phyloP scores from a whole-genome alignment of 176 grass and related monocot species.

The Triticum dicoccoides region DNA sequence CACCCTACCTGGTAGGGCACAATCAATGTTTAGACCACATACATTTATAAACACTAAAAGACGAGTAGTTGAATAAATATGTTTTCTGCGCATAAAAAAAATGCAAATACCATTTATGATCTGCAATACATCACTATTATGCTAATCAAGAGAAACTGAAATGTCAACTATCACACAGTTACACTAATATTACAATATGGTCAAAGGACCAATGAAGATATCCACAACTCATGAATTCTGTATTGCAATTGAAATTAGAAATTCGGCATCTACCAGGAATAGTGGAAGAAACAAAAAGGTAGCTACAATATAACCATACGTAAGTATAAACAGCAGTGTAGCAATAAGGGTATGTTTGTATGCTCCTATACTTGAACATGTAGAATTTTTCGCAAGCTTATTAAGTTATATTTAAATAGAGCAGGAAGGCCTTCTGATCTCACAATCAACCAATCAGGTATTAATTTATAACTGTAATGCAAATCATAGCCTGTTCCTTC shows the following conservation, averaged over 20 bases:
- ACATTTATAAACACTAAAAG: background rate
- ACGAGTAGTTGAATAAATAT: background rate
- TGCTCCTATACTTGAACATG: background rate
- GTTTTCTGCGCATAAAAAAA: background rate
- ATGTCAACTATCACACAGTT: background rate
- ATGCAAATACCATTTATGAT: background rate
- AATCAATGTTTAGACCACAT: background rate
- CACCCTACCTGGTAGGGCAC: background rate
- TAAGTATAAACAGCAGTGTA: background rate
- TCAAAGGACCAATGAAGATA: slow-evolving; percentile 3
- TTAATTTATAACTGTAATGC: background rate
- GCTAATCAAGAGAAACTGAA: slow-evolving; percentile 1
- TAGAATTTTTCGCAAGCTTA: background rate
- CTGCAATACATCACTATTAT: background rate
- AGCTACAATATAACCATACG: background rate
- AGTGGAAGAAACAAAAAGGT: background rate
- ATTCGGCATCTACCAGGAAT: background rate
- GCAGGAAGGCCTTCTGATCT: background rate
- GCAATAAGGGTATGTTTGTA: background rate
- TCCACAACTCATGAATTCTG: background rate
- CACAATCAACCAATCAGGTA: background rate
- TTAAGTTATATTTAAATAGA: background rate
- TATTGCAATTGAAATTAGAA: background rate
- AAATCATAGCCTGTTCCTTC: background rate
- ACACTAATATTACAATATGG: slow-evolving; percentile 2